Percentiles rank a stretch among this genome's conserved stretches.
phyloP scores from a whole-genome alignment of 179 eudicot genomes.

The Beta lomatogona region DNA sequence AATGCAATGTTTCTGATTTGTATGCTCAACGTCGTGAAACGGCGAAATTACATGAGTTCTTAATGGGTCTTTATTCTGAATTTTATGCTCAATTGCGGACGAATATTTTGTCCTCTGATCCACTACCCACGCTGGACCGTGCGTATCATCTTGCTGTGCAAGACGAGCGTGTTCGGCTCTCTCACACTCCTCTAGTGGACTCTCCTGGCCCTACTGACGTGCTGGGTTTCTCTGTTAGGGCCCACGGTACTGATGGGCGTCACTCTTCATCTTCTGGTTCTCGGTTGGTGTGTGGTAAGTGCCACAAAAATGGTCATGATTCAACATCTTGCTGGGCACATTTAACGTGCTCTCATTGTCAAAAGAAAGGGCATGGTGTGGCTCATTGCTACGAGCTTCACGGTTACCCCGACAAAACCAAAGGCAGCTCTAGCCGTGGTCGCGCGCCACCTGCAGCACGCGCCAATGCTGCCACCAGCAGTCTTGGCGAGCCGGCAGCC shows the following conservation, averaged over 20 bases:
- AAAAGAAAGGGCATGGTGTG: no score
- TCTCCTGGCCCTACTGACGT: not conserved
- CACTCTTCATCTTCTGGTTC: accelerated
- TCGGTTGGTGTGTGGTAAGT: no score
- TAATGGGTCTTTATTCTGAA: not conserved
- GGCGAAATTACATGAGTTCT: not conserved
- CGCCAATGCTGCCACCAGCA: no score
- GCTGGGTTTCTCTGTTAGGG: not conserved
- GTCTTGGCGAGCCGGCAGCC: no score
- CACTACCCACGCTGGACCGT: not conserved
- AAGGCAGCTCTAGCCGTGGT: no score
- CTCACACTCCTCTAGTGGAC: not conserved
- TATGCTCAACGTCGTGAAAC: not conserved
- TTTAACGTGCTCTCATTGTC: no score
- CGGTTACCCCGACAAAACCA: no score
- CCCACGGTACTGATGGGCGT: no score
- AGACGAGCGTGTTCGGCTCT: not conserved
- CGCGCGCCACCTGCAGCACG: no score
- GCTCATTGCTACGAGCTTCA: no score
- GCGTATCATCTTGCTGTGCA: not conserved
- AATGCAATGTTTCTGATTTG: not conserved
- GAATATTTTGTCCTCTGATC: not conserved
- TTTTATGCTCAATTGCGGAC: not conserved
- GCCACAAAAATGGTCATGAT: no score
- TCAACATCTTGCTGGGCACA: no score